These are phyloP conservation scores for Parastagonospora nodorum DNA, from an alignment of 2,329 filamentous ascomycete species.

Conservation along the genomic window DNA sequence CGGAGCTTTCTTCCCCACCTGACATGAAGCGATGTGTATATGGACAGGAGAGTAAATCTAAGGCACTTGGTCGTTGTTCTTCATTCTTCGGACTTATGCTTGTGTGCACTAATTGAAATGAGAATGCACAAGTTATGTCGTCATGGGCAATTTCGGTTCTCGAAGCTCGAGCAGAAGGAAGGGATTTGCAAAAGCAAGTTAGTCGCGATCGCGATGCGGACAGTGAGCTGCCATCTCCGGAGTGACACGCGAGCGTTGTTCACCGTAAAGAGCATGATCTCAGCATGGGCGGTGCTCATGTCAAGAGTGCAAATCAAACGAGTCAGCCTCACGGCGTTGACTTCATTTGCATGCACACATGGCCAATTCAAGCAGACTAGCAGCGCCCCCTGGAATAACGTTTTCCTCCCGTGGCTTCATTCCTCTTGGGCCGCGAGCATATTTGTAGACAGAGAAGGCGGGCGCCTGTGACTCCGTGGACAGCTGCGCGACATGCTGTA, in stretches of 20 bases:
- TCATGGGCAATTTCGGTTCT: slow-evolving; percentile 22
- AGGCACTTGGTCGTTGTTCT: slow-evolving; percentile 9
- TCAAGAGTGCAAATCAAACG: slow-evolving; percentile 2
- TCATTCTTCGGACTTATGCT: slow-evolving; percentile 6
- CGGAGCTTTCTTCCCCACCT: slow-evolving; percentile 10
- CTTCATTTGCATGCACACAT: no score
- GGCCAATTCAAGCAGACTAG: no score
- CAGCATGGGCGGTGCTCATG: slow-evolving; percentile 1
- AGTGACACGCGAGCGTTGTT: slow-evolving; percentile 4
- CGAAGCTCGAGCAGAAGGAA: slow-evolving; percentile 8
- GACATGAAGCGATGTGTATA: slow-evolving; percentile 16
- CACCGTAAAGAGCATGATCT: slow-evolving; percentile 10
- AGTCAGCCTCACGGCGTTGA: slow-evolving; percentile 2
- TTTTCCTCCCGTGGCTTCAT: not conserved
- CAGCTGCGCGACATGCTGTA: no score
- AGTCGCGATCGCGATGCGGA: not conserved
- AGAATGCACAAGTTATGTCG: slow-evolving; percentile 17
- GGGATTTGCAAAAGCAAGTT: not conserved
- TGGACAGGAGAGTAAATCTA: slow-evolving; percentile 6
- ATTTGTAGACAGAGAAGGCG: no score
- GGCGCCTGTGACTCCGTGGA: no score
- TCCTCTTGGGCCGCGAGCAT: no score
- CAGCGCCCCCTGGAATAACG: not conserved
- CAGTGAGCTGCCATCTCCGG: not conserved
- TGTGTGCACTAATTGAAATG: slow-evolving; percentile 17